Conservation (phyloP, 2,329 filamentous ascomycete species). For the Nannizzia gypsea region DNA sequence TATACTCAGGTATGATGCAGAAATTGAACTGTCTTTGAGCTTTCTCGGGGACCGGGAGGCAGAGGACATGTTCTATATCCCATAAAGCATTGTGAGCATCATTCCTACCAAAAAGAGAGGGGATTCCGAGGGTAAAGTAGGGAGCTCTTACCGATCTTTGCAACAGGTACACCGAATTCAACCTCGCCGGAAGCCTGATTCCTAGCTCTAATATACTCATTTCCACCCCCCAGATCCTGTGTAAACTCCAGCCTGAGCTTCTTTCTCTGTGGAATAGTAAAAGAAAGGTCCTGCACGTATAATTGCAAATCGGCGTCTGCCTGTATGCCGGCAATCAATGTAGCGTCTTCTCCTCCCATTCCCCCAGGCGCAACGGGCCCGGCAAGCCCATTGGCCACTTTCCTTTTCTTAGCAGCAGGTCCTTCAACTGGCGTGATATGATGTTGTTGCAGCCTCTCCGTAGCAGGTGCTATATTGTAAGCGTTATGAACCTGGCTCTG, state of each 20-base stretch:
- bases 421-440: slow-evolving; percentile 20
- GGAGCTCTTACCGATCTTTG: slow-evolving; percentile 36
- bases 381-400: slow-evolving; percentile 32
- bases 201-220: slow-evolving; percentile 36
- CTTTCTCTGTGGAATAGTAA: slow-evolving; percentile 51
- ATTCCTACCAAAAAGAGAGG: not conserved
- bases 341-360: slow-evolving; percentile 17
- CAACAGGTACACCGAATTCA: slow-evolving; percentile 42
- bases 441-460: slow-evolving; percentile 6
- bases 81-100: not conserved
- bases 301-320: slow-evolving; percentile 29
- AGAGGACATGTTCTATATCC: slow-evolving; percentile 43
- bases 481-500: slow-evolving; percentile 17
- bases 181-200: slow-evolving; percentile 41
- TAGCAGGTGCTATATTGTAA: not conserved
- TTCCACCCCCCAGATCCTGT: slow-evolving; percentile 13
- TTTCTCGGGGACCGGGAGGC: slow-evolving; percentile 53
- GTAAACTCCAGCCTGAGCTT: slow-evolving; percentile 51
- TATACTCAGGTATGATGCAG: slow-evolving; percentile 45
- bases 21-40: slow-evolving; percentile 52
- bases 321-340: slow-evolving; percentile 24
- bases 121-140: not conserved
- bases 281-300: slow-evolving; percentile 46
- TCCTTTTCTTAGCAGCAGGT: slow-evolving; percentile 39
- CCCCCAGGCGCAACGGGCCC: slow-evolving; percentile 9